Evolutionary conservation across 768 basidiomycete genomes (phyloP).

Genomic region (Dictyophora rubrovolvata): DNA sequence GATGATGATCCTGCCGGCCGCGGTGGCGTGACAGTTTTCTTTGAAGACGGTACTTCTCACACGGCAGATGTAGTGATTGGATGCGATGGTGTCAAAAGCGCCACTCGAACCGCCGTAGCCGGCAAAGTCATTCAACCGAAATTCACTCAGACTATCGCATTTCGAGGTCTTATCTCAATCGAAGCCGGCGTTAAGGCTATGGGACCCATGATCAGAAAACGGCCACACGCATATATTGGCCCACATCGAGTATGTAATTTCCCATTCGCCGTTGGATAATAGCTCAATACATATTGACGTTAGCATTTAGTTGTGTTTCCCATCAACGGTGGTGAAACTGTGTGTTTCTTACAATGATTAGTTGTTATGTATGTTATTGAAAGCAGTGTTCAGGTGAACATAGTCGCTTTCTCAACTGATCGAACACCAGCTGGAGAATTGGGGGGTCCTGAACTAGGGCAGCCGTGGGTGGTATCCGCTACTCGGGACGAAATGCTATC

Average conservation of each 20-base stretch:
- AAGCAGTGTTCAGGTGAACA: constrained; percentile 28
- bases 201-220: constrained; percentile 29
- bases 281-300: background rate
- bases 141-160: constrained; percentile 39
- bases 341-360: constrained; percentile 17
- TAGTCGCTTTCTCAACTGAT: constrained; percentile 34
- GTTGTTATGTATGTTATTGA: background rate
- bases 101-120: constrained; percentile 28
- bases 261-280: constrained; percentile 5
- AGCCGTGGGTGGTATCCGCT: constrained; percentile 32
- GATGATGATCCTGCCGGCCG: too few relatives aligned
- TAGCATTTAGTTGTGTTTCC: constrained; percentile 48
- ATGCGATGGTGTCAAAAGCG: constrained; percentile 35
- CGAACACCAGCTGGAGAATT: constrained; percentile 16
- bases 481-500: constrained; percentile 34
- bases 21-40: constrained; percentile 24
- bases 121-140: constrained; percentile 15
- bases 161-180: constrained; percentile 36
- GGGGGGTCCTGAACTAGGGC: constrained; percentile 18
- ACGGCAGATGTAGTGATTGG: constrained; percentile 41
- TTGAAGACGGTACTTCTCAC: constrained; percentile 37
- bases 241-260: constrained; percentile 29
- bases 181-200: constrained; percentile 29
- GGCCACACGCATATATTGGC: constrained; percentile 35
- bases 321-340: constrained; percentile 32